These are phyloP conservation scores for Kluyveromyces nonfermentans DNA, from an alignment of 805 yeast species.

Conservation along the genomic window DNA sequence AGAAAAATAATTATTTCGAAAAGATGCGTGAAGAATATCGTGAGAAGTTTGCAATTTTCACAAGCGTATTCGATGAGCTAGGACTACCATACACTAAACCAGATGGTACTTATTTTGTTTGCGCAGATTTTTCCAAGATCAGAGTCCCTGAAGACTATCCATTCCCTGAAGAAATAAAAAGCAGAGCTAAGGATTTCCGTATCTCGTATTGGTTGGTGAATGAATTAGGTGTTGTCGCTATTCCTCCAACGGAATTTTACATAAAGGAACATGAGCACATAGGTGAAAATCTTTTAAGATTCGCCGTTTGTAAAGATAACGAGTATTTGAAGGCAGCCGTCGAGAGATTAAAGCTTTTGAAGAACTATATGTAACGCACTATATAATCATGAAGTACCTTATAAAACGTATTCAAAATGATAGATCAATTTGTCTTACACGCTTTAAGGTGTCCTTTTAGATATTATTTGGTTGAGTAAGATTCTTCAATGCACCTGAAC, in stretches of 20 bases:
- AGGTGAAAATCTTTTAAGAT: constrained; percentile 79
- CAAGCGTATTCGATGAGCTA: constrained; percentile 72
- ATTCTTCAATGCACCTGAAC: no score
- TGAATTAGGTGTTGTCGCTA: constrained; percentile 89
- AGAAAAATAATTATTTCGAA: constrained; percentile 55
- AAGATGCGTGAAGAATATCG: constrained; percentile 58
- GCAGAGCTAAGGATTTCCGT: constrained; percentile 76
- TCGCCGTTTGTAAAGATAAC: constrained; percentile 95
- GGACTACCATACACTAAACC: constrained; percentile 84
- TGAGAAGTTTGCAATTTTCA: constrained; percentile 64
- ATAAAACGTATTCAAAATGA: no score
- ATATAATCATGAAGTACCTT: not conserved
- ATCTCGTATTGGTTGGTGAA: constrained; percentile 87
- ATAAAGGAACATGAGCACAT: constrained; percentile 58
- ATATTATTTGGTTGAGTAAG: no score
- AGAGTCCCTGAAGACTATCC: constrained; percentile 64
- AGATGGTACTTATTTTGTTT: constrained; percentile 87
- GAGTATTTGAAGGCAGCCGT: constrained; percentile 73
- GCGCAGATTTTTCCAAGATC: constrained; percentile 80
- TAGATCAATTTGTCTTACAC: no score
- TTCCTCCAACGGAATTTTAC: constrained; percentile 95
- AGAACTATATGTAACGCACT: constrained; percentile 42
- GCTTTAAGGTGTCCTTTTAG: no score
- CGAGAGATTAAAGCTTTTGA: constrained; percentile 57
- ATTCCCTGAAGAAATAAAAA: constrained; percentile 60